Evolutionary conservation across 2,329 filamentous ascomycete genomes (phyloP).

Genomic region (Aspergillus flavus): DNA sequence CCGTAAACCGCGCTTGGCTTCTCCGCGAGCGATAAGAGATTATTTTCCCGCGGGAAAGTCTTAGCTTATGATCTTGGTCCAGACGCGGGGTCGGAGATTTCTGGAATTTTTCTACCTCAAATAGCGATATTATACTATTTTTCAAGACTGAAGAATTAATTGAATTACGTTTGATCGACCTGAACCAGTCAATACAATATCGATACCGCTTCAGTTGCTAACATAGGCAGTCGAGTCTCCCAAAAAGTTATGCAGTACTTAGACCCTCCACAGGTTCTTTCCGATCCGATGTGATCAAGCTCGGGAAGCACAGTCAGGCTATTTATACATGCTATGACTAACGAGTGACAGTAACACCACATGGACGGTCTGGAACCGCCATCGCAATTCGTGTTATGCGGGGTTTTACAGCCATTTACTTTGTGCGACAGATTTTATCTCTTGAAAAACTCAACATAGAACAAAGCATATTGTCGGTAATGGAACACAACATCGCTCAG

Average conservation of each 20-base stretch:
- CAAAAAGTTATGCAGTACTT: no score
- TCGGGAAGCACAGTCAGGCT: not conserved
- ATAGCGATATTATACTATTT: not conserved
- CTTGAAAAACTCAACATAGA: not conserved
- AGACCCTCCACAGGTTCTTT: not conserved
- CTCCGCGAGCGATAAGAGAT: constrained; percentile 9
- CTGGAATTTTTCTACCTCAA: not conserved
- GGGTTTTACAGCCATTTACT: not conserved
- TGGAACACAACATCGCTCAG: not conserved
- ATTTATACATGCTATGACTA: not conserved
- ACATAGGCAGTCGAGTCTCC: not conserved
- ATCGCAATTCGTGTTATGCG: not conserved
- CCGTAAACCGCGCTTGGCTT: constrained; percentile 5
- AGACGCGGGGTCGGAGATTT: not conserved
- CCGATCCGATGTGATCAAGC: not conserved
- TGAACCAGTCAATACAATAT: not conserved
- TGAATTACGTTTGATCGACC: not conserved
- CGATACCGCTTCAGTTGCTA: not conserved
- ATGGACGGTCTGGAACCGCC: not conserved
- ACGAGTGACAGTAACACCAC: not conserved
- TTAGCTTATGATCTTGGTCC: not conserved
- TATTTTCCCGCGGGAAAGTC: constrained; percentile 22
- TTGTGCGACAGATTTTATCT: not conserved
- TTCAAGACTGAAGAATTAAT: not conserved
- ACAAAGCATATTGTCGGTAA: not conserved